Evolutionary conservation across 2,329 filamentous ascomycete species (phyloP).

Genomic region (Cordyceps tenuipes): DNA sequence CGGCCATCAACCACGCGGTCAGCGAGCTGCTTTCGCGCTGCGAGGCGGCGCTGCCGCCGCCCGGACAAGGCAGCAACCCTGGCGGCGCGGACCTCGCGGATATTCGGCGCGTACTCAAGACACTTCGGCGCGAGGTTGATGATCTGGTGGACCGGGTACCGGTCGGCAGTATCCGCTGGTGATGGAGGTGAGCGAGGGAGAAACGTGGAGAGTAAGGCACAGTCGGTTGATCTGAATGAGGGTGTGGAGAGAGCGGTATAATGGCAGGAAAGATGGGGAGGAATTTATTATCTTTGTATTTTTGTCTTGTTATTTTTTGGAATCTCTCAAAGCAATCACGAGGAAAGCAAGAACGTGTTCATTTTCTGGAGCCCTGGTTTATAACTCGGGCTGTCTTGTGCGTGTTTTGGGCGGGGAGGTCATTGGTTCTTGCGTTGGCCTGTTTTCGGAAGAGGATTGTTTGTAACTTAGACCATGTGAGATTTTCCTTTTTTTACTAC

Average conservation of each 20-base stretch:
- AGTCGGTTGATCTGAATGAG: neutral
- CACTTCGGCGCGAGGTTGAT: constrained; percentile 36
- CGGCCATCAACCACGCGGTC: constrained; percentile 35
- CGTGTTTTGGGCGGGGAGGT: neutral
- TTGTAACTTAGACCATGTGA: constrained; percentile 1
- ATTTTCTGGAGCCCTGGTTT: neutral
- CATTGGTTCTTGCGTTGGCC: neutral
- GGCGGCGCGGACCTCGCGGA: constrained; percentile 39
- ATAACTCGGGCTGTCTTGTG: neutral
- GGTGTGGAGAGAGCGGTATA: neutral
- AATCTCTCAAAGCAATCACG: constrained; percentile 2
- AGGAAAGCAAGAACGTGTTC: neutral
- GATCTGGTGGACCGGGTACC: constrained; percentile 35
- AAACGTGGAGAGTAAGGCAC: neutral
- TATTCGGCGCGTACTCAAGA: constrained; percentile 33
- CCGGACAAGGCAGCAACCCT: constrained; percentile 32
- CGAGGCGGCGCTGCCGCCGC: constrained; percentile 35
- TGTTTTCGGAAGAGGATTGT: neutral
- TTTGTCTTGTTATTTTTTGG: neutral
- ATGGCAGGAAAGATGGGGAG: neutral
- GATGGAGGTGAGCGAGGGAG: neutral
- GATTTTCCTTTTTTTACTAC: neutral
- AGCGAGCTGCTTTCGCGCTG: constrained; percentile 43
- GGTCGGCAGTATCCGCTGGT: constrained; percentile 32
- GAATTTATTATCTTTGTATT: neutral